Percentiles rank a stretch among this genome's conserved stretches.
These are phyloP conservation scores for Incumbomyces delicatus DNA, from an alignment of 2,329 filamentous ascomycete genomes.

Conservation along the genomic window DNA sequence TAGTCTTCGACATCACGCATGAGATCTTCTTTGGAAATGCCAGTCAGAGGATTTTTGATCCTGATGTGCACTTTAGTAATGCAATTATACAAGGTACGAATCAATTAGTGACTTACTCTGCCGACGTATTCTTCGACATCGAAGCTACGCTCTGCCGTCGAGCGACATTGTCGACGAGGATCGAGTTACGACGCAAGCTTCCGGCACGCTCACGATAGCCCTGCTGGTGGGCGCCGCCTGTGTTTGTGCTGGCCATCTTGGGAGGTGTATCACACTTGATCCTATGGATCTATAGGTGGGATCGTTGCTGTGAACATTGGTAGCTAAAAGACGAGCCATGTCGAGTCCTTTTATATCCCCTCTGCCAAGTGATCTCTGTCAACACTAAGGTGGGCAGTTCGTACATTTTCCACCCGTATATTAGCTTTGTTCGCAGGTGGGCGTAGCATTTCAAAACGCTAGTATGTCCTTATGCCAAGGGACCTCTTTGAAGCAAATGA, in stretches of 20 bases:
- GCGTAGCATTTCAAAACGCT: no score
- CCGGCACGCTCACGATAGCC: no score
- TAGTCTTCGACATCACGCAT: conserved; percentile 24
- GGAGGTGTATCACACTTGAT: neutral
- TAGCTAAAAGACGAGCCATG: neutral
- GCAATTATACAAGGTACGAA: no score
- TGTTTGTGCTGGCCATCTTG: neutral
- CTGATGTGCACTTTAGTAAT: neutral
- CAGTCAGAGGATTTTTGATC: conserved; percentile 24
- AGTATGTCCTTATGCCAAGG: no score
- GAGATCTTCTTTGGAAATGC: conserved; percentile 24
- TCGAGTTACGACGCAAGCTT: neutral
- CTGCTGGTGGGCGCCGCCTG: neutral
- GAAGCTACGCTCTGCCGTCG: neutral
- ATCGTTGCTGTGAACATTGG: neutral
- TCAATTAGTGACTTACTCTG: neutral
- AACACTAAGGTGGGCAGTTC: no score
- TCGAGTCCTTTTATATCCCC: no score
- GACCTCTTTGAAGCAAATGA: no score
- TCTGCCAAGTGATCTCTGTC: no score
- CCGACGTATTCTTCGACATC: neutral
- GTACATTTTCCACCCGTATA: no score
- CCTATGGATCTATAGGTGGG: neutral
- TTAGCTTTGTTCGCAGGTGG: no score
- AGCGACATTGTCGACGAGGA: neutral